Evolutionary conservation across 2,329 filamentous ascomycete species (phyloP).

Genomic region (Fusarium sp.): DNA sequence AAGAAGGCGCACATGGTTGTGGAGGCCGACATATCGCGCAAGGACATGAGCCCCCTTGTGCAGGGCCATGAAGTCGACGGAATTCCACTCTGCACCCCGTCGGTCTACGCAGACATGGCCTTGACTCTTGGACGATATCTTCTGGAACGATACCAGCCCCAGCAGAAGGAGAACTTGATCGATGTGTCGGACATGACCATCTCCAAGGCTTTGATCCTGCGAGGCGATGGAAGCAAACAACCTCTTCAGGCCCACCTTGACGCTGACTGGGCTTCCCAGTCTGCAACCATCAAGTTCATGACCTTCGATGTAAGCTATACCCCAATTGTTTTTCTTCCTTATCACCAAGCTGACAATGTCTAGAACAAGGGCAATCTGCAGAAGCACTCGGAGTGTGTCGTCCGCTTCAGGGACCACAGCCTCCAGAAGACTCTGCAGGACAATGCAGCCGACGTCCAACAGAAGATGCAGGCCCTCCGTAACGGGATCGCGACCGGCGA

Average conservation of each 20-base stretch:
- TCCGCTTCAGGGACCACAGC: conserved; percentile 26
- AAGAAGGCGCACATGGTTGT: conserved; percentile 28
- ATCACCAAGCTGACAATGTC: rapidly evolving
- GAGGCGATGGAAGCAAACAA: conserved; percentile 8
- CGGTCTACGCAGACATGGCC: conserved; percentile 37
- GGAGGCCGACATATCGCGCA: conserved; percentile 33
- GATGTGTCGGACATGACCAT: conserved; percentile 39
- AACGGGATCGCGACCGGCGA: conserved; percentile 21
- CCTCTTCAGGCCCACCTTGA: conserved; percentile 33
- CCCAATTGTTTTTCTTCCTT: rapidly evolving
- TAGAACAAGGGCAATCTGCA: conserved; percentile 25
- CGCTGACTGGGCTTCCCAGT: conserved; percentile 25
- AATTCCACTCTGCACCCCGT: conserved; percentile 33
- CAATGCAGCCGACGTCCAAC: not conserved
- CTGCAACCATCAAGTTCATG: conserved; percentile 23
- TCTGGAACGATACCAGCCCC: conserved; percentile 19
- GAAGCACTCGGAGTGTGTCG: conserved; percentile 24
- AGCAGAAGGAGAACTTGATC: conserved; percentile 22
- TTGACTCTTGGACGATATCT: conserved; percentile 31
- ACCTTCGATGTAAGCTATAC: conserved; percentile 28
- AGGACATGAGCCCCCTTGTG: conserved; percentile 30
- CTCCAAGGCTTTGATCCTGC: conserved; percentile 31
- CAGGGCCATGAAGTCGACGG: conserved; percentile 39
- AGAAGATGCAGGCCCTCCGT: conserved; percentile 32
- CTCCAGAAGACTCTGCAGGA: conserved; percentile 22